Base-by-base conservation (phyloP, 257 asterid species). In the Solanum rostratum region DNA sequence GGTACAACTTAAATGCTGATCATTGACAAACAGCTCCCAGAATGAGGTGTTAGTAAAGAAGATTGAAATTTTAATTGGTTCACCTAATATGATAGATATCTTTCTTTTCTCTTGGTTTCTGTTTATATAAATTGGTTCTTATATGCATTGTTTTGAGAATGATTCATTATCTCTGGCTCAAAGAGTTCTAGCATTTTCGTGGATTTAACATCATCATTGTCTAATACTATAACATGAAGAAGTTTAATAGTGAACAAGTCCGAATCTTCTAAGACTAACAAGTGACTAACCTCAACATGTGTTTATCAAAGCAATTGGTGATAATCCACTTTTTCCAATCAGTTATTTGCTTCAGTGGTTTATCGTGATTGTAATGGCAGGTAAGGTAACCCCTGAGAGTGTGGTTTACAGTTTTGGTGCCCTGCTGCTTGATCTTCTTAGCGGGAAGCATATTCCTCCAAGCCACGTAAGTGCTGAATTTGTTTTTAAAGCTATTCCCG, bases 371-470 rank as follows among this genome's bases (percentile, higher is more conserved):
- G 43, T 60, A 45, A 27, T 90, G 87, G 81, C 90, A 90, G 93
- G 93, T 78, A 84, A 87, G 83, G 88, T 90, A 30, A 88, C 84
- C 19, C 87, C 91, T 3, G 93, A 89, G 85, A 90, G 92, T 79
- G 89, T 89, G 3, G 89, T 90, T 60, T 89, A 85, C 86, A 90
- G 93, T 90, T 90, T 90, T 79, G 93, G 93, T 66, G 88, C 93
- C 57, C 80, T 90, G 66, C 84, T 90, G 85, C 91, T 90, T 81
- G 91, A 90, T 88, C 93, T 90, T 87, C 90, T 90, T 66, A 89
- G 91, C 12, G 93, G 93, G 83, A 90, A 90, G 86, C 93, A 90
- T 78, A 90, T 89, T 83, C 91, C 91, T 22, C 93, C 93, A 0
- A 87, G 90, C 88, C 92, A 90, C 59, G 93, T 90, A 86, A 90